Conservation (phyloP, 1,284 basidiomycete species). For the Cutaneotrichosporon sp. region DNA sequence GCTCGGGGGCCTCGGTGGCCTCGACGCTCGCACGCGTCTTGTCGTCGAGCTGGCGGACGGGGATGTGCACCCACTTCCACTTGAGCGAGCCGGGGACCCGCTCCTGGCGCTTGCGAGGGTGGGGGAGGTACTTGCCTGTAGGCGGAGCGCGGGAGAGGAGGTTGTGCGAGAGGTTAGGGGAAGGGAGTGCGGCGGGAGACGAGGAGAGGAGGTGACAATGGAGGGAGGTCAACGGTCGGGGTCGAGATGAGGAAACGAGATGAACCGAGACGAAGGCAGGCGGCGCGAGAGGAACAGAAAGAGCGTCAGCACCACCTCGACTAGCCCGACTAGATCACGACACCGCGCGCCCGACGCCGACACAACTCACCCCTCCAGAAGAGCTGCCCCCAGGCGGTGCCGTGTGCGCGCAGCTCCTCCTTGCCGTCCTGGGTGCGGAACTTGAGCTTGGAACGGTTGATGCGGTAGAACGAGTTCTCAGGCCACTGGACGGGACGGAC, state of each 20-base stretch:
- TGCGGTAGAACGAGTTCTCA: constrained; percentile 37
- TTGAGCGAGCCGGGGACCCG: constrained; percentile 11
- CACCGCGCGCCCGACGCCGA: neutral
- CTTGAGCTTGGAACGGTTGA: constrained; percentile 37
- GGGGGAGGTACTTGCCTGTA: constrained; percentile 14
- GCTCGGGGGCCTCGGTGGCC: constrained; percentile 3
- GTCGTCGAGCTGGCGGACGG: neutral
- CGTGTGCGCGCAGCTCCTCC: constrained; percentile 25
- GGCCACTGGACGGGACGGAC: constrained; percentile 35
- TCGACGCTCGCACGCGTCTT: constrained; percentile 5
- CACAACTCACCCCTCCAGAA: constrained; percentile 39
- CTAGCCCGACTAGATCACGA: neutral
- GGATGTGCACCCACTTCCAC: constrained; percentile 12
- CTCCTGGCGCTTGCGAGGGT: constrained; percentile 12
- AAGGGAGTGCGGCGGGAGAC: too few relatives aligned
- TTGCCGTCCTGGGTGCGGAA: constrained; percentile 21
- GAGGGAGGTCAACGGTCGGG: too few relatives aligned
- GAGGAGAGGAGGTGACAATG: too few relatives aligned
- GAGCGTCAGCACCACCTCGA: neutral
- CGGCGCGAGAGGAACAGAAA: neutral
- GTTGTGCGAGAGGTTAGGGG: too few relatives aligned
- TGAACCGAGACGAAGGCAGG: too few relatives aligned
- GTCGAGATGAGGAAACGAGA: neutral
- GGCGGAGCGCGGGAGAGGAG: neutral
- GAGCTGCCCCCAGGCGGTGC: constrained; percentile 39